Evolutionary conservation across 177 flowering plant genomes (phyloP).

Genomic region (Telopea speciosissima): DNA sequence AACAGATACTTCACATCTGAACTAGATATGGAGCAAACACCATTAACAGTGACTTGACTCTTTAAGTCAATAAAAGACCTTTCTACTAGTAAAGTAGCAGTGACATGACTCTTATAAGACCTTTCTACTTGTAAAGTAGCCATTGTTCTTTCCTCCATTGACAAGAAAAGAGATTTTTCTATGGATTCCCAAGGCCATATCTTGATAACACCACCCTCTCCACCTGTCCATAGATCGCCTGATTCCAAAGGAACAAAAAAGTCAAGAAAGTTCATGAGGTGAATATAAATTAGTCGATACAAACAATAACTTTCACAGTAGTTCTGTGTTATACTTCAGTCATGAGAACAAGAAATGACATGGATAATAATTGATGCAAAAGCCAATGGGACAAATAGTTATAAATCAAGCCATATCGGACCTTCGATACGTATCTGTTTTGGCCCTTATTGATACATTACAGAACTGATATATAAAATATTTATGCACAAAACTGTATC

Average conservation of each 20-base stretch:
- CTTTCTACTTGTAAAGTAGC: constrained; percentile 87
- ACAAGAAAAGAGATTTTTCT: constrained; percentile 71
- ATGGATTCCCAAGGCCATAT: constrained; percentile 95
- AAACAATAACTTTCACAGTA: not conserved
- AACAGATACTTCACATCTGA: constrained; percentile 67
- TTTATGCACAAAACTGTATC: no score
- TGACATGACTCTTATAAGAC: constrained; percentile 58
- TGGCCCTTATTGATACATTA: no score
- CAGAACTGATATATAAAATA: no score
- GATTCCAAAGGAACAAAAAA: constrained; percentile 17
- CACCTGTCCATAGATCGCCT: constrained; percentile 96
- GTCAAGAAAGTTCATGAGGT: not conserved
- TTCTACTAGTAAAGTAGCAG: constrained; percentile 83
- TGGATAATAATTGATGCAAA: not conserved
- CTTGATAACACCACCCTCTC: constrained; percentile 71
- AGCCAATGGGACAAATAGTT: not conserved
- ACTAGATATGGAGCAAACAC: constrained; percentile 60
- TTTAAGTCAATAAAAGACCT: constrained; percentile 74
- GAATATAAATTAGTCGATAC: constrained; percentile 1
- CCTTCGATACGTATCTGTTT: no score
- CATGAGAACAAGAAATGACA: not conserved
- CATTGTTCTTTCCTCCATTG: constrained; percentile 72
- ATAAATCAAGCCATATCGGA: not conserved
- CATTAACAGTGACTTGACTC: constrained; percentile 70
- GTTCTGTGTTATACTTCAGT: not conserved